These are phyloP conservation scores for Diplodia corticola DNA, from an alignment of 2,329 filamentous ascomycete species.

Conservation along the genomic window DNA sequence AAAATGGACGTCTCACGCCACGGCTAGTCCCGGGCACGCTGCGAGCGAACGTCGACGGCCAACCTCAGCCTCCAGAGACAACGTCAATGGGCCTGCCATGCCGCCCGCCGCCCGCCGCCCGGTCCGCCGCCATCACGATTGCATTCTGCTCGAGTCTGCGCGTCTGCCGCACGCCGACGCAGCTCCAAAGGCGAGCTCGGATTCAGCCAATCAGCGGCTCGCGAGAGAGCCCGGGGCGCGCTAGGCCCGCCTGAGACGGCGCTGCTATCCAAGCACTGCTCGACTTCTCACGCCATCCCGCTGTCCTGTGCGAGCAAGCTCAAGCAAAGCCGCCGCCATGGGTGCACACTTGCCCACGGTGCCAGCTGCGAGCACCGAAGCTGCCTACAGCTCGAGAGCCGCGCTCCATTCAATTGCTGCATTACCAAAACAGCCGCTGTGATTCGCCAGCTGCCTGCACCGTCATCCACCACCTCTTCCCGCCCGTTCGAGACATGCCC, in stretches of 20 bases:
- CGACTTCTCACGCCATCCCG: slow-evolving; percentile 11
- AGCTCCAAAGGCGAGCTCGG: not conserved
- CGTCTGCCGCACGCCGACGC: not conserved
- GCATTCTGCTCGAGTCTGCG: not conserved
- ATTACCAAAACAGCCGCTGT: slow-evolving; percentile 3
- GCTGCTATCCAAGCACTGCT: not conserved
- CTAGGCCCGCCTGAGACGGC: slow-evolving; percentile 14
- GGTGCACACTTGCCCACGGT: not conserved
- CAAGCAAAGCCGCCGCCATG: not conserved
- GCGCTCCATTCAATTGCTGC: slow-evolving; percentile 7
- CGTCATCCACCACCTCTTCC: not conserved
- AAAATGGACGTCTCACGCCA: slow-evolving; percentile 25
- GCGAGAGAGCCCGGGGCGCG: slow-evolving; percentile 10
- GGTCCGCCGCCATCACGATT: not conserved
- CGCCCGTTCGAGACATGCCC: not conserved
- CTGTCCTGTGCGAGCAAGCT: not conserved
- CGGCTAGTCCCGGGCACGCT: slow-evolving; percentile 1
- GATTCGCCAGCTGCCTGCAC: slow-evolving; percentile 3
- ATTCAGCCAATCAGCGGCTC: slow-evolving; percentile 12
- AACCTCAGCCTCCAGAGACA: not conserved
- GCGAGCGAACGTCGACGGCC: not conserved
- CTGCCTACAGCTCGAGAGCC: not conserved
- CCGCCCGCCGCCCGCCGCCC: not conserved
- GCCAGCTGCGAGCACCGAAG: not conserved
- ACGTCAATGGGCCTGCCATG: not conserved